Percentiles rank a stretch among this genome's conserved stretches.
phyloP scores from a whole-genome alignment of 805 yeast genomes.

The Lachancea mirantina region DNA sequence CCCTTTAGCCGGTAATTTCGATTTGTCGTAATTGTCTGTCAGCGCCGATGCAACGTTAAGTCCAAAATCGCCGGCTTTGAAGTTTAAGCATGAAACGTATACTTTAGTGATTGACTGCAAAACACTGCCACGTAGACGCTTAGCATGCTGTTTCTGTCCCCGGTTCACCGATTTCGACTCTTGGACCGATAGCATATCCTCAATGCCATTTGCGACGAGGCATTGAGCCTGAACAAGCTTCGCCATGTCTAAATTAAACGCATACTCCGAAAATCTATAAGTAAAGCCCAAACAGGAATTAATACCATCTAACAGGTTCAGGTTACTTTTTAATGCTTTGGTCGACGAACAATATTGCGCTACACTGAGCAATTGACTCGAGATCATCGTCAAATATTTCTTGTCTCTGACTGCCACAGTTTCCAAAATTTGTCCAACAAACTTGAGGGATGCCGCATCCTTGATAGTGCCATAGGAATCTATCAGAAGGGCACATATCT shows the following conservation, averaged over 20 bases:
- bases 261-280: slow-evolving; percentile 17
- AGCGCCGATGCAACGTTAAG: slow-evolving; percentile 10
- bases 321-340: slow-evolving; percentile 51
- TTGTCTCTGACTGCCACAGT: too few relatives aligned
- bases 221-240: slow-evolving; percentile 37
- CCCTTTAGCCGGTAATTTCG: slow-evolving; percentile 31
- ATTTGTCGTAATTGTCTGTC: slow-evolving; percentile 12
- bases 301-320: slow-evolving; percentile 54
- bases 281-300: slow-evolving; percentile 30
- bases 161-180: slow-evolving; percentile 16
- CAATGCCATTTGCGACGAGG: slow-evolving; percentile 25
- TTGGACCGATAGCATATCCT: slow-evolving; percentile 21
- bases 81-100: slow-evolving; percentile 14
- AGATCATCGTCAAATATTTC: too few relatives aligned
- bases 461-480: slow-evolving; percentile 45
- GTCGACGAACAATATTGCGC: too few relatives aligned
- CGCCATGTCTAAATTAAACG: slow-evolving; percentile 29
- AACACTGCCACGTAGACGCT: slow-evolving; percentile 34
- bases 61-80: slow-evolving; percentile 10
- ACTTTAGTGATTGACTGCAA: slow-evolving; percentile 27
- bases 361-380: too few relatives aligned
- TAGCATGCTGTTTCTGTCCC: slow-evolving; percentile 34
- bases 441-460: slow-evolving; percentile 42
- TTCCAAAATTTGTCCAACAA: slow-evolving; percentile 36
- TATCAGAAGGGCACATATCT: slow-evolving; percentile 34